phyloP scores from a whole-genome alignment of 2,329 filamentous ascomycete genomes.

The Aspergillus persii region DNA sequence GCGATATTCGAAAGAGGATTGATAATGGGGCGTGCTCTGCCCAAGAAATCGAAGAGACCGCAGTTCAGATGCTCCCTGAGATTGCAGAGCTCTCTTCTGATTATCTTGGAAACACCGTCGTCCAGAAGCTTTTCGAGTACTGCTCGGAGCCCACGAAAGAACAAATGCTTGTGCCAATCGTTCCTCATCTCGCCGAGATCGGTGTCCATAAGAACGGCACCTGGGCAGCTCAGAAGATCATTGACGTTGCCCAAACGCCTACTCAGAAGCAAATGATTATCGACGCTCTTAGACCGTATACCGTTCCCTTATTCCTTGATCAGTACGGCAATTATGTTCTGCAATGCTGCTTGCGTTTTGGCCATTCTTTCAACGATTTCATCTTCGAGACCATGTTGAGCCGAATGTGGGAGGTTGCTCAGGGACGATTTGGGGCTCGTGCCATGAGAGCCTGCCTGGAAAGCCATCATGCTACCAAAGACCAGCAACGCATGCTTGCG shows the following conservation, averaged over 20 bases:
- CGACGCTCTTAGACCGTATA: constrained; percentile 79
- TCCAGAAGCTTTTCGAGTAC: constrained; percentile 96
- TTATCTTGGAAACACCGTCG: constrained; percentile 98
- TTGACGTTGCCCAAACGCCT: constrained; percentile 86
- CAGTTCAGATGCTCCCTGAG: constrained; percentile 90
- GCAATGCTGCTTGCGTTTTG: constrained; percentile 93
- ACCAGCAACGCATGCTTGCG: constrained; percentile 92
- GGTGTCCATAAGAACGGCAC: constrained; percentile 99
- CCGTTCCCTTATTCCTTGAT: constrained; percentile 87
- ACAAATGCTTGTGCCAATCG: constrained; percentile 83
- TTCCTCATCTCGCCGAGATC: constrained; percentile 91
- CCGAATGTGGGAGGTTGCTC: constrained; percentile 87
- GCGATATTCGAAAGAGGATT: constrained; percentile 95
- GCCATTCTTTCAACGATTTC: constrained; percentile 84
- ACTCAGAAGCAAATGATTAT: constrained; percentile 82
- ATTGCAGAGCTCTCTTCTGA: constrained; percentile 93
- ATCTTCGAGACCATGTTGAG: constrained; percentile 98
- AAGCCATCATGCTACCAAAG: constrained; percentile 90
- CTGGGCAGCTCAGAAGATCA: constrained; percentile 99
- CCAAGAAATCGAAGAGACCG: constrained; percentile 87
- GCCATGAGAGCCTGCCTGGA: constrained; percentile 97
- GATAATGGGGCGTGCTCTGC: constrained; percentile 88
- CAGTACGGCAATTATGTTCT: constrained; percentile 99
- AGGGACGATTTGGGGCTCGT: constrained; percentile 89
- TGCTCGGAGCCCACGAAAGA: constrained; percentile 89